Evolutionary conservation across 2,329 filamentous ascomycete species (phyloP).

Genomic region (Aspergillus sp.): DNA sequence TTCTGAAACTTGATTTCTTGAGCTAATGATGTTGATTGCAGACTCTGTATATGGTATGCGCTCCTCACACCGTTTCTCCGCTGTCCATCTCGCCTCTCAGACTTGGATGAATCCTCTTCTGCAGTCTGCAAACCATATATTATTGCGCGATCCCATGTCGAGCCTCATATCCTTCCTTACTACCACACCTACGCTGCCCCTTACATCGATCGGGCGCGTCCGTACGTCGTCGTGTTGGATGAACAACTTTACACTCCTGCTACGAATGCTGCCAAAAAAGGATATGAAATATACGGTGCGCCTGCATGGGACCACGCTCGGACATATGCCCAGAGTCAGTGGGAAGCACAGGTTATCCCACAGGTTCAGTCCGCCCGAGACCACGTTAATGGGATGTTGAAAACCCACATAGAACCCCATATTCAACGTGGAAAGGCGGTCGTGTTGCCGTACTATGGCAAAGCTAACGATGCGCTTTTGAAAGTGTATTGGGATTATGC

Average conservation of each 20-base stretch:
- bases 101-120: conserved; percentile 61
- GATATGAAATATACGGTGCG: conserved; percentile 61
- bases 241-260: conserved; percentile 59
- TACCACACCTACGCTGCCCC: conserved; percentile 76
- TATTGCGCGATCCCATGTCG: conserved; percentile 54
- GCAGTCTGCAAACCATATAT: conserved; percentile 74
- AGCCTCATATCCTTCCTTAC: conserved; percentile 73
- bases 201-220: conserved; percentile 65
- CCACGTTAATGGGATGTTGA: conserved; percentile 57
- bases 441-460: conserved; percentile 64
- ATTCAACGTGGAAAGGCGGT: conserved; percentile 52
- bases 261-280: conserved; percentile 51
- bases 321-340: conserved; percentile 59
- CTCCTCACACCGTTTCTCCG: conserved; percentile 72
- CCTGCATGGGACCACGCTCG: conserved; percentile 61
- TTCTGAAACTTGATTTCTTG: neutral
- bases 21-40: conserved; percentile 26
- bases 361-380: conserved; percentile 57
- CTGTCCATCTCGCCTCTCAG: conserved; percentile 62
- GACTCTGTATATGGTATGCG: conserved; percentile 76
- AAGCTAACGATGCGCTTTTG: conserved; percentile 52
- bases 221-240: conserved; percentile 56
- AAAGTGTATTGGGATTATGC: conserved; percentile 43
- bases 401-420: conserved; percentile 62
- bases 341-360: conserved; percentile 69